Evolutionary conservation across 2,329 filamentous ascomycete genomes (phyloP).

Genomic region (Bimuria novae-zelandiae): DNA sequence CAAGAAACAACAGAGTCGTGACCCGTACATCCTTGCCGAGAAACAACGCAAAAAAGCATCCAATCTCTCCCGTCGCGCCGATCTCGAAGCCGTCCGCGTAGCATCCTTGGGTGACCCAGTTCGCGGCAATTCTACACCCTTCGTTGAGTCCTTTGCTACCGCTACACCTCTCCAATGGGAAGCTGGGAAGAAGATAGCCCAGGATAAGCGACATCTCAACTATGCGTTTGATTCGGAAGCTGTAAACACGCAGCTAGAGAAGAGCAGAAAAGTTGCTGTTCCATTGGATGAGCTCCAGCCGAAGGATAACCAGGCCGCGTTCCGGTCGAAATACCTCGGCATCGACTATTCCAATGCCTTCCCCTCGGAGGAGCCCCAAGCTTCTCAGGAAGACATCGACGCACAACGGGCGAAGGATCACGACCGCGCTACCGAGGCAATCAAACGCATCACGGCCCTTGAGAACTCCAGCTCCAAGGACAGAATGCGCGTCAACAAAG

Average conservation of each 20-base stretch:
- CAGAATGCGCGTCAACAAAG: conserved; percentile 78
- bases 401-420: conserved; percentile 52
- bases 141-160: conserved; percentile 78
- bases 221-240: conserved; percentile 73
- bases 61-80: conserved; percentile 75
- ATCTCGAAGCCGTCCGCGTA: conserved; percentile 68
- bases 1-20: conserved; percentile 68
- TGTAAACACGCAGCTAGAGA: conserved; percentile 67
- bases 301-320: background rate
- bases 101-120: conserved; percentile 76
- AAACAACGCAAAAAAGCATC: conserved; percentile 81
- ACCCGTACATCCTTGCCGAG: conserved; percentile 83
- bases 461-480: conserved; percentile 79
- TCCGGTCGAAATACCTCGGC: conserved; percentile 10
- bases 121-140: conserved; percentile 77
- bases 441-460: conserved; percentile 78
- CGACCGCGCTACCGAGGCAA: conserved; percentile 71
- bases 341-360: background rate
- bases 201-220: conserved; percentile 64
- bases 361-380: background rate
- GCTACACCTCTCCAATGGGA: conserved; percentile 47
- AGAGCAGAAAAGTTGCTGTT: conserved; percentile 70
- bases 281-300: conserved; percentile 46
- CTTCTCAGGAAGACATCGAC: conserved; percentile 28
- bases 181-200: conserved; percentile 26